Evolutionary conservation across 139 green algal species (phyloP).

Genomic region (Medakamo hakoo): DNA sequence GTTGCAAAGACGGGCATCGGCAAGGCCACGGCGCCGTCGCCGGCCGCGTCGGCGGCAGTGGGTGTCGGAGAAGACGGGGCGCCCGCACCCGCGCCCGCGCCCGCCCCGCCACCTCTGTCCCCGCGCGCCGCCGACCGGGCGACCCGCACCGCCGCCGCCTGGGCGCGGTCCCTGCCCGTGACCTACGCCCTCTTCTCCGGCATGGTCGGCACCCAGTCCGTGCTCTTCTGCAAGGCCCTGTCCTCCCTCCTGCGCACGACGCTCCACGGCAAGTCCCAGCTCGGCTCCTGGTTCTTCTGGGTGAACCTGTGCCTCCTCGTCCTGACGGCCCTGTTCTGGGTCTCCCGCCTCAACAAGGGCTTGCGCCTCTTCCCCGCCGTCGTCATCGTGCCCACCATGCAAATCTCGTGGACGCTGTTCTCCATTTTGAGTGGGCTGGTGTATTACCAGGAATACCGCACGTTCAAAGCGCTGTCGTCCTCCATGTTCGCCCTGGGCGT

Average conservation of each 20-base stretch:
- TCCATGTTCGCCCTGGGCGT: conserved; percentile 62
- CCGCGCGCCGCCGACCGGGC: too few relatives aligned
- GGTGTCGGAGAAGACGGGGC: too few relatives aligned
- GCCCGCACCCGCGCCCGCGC: too few relatives aligned
- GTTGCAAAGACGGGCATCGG: background rate
- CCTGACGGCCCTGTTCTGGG: conserved; percentile 55
- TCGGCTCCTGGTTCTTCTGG: conserved; percentile 66
- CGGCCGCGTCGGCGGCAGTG: too few relatives aligned
- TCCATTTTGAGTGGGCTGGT: conserved; percentile 56
- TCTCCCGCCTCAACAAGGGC: conserved; percentile 59
- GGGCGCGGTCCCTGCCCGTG: conserved; percentile 46
- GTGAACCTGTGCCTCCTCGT: conserved; percentile 51
- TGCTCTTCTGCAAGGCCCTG: conserved; percentile 73
- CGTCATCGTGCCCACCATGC: conserved; percentile 72
- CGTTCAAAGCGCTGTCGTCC: conserved; percentile 27
- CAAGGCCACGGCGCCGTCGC: background rate
- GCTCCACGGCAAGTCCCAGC: conserved; percentile 45
- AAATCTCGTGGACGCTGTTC: conserved; percentile 76
- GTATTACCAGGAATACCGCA: conserved; percentile 60
- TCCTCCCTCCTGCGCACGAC: conserved; percentile 61
- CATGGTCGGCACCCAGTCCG: conserved; percentile 62
- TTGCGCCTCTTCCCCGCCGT: conserved; percentile 63
- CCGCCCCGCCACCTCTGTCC: too few relatives aligned
- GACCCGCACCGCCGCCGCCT: conserved; percentile 8
- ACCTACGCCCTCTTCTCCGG: conserved; percentile 55